These are phyloP conservation scores for Fusarium odoratissimum DNA, from an alignment of 2,329 filamentous ascomycete genomes.

Conservation along the genomic window DNA sequence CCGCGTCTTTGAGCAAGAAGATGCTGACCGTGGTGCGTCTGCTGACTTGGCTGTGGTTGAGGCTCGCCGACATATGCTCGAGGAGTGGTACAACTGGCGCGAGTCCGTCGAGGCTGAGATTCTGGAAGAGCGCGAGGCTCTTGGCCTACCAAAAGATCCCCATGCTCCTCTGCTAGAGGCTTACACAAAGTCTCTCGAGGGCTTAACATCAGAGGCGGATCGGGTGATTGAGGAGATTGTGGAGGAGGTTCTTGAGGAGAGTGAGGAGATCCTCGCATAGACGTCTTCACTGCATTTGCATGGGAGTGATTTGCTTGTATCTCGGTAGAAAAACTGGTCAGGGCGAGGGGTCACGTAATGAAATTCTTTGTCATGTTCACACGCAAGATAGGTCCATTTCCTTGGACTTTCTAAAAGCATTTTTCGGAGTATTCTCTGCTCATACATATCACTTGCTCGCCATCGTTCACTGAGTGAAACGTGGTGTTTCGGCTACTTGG, in stretches of 20 bases:
- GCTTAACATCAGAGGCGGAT: slow-evolving; percentile 72
- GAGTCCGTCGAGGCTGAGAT: slow-evolving; percentile 78
- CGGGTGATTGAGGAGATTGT: slow-evolving; percentile 89
- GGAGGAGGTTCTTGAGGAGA: slow-evolving; percentile 86
- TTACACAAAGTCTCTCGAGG: slow-evolving; percentile 64
- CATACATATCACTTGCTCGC: background rate
- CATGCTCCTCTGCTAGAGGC: slow-evolving; percentile 71
- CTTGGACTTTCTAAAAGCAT: slow-evolving; percentile 40
- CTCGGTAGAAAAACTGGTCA: slow-evolving; percentile 49
- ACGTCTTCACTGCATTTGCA: slow-evolving; percentile 46
- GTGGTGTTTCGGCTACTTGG: too few relatives aligned
- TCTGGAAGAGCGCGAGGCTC: slow-evolving; percentile 74
- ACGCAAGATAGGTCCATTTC: slow-evolving; percentile 35
- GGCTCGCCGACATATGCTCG: slow-evolving; percentile 80
- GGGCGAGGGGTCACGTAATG: slow-evolving; percentile 51
- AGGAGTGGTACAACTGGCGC: slow-evolving; percentile 91
- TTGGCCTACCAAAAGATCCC: slow-evolving; percentile 74
- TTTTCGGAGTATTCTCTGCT: slow-evolving; percentile 30
- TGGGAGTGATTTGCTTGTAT: slow-evolving; percentile 49
- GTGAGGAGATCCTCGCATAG: slow-evolving; percentile 75
- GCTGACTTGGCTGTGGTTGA: slow-evolving; percentile 96
- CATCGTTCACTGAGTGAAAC: background rate
- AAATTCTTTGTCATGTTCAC: slow-evolving; percentile 46
- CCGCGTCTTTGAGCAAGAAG: slow-evolving; percentile 93
- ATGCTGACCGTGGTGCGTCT: slow-evolving; percentile 90